These are phyloP conservation scores for Trichoderma citrinoviride DNA, from an alignment of 2,329 filamentous ascomycete genomes.

Conservation along the genomic window DNA sequence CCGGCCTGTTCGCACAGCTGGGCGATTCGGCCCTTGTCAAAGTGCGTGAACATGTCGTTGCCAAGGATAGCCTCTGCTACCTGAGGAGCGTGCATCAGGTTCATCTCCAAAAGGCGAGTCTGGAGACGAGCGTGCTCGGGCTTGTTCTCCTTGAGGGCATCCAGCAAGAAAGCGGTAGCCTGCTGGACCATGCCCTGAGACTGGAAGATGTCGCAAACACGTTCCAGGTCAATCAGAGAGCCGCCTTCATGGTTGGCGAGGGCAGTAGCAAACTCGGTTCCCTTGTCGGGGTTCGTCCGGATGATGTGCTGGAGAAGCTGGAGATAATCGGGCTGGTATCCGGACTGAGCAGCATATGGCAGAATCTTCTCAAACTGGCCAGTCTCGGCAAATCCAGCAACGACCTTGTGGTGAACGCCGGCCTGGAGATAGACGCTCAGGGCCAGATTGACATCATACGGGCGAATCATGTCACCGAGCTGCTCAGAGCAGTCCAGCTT, in stretches of 20 bases:
- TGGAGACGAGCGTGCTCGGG: conserved; percentile 92
- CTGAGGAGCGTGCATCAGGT: conserved; percentile 91
- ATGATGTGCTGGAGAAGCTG: conserved; percentile 89
- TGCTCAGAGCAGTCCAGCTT: conserved; percentile 97
- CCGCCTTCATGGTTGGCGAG: conserved; percentile 87
- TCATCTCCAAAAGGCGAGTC: conserved; percentile 96
- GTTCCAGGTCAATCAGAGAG: conserved; percentile 85
- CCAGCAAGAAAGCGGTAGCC: conserved; percentile 94
- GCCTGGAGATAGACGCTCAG: conserved; percentile 87
- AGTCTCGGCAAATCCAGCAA: conserved; percentile 90
- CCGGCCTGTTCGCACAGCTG: conserved; percentile 91
- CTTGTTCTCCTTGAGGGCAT: conserved; percentile 91
- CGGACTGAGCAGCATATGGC: conserved; percentile 78
- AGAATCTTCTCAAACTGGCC: conserved; percentile 97
- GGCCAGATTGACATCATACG: conserved; percentile 85
- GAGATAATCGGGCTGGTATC: conserved; percentile 95
- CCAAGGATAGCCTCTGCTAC: conserved; percentile 96
- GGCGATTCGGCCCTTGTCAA: conserved; percentile 86
- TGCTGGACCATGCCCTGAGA: conserved; percentile 97
- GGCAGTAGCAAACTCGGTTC: conserved; percentile 88
- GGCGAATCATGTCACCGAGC: conserved; percentile 87
- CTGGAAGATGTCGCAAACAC: conserved; percentile 96
- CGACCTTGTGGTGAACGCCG: conserved; percentile 87
- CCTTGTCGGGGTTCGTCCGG: conserved; percentile 87
- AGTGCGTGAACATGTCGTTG: conserved; percentile 98